phyloP scores from a whole-genome alignment of 768 basidiomycete species.

The Tylopilus rubrobrunneus region DNA sequence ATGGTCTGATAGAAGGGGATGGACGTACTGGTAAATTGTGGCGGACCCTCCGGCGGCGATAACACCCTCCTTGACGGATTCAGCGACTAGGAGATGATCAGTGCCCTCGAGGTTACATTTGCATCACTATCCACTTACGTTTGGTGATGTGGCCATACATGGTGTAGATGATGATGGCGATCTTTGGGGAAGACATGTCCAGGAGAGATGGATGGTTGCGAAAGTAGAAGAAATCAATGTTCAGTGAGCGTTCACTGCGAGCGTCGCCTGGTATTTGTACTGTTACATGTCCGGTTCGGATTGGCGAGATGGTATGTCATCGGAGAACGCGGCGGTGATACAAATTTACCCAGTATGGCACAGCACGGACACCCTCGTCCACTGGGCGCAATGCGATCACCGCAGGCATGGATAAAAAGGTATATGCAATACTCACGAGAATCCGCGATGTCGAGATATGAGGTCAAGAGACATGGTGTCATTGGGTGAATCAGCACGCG shows the following conservation, averaged over 20 bases:
- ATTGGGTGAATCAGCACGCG: neutral
- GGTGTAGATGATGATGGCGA: slow-evolving; percentile 73
- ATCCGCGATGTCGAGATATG: neutral
- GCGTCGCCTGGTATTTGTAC: slow-evolving; percentile 9
- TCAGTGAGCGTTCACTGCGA: neutral
- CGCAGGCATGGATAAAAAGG: slow-evolving; percentile 10
- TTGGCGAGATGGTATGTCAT: slow-evolving; percentile 3
- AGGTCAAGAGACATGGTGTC: neutral
- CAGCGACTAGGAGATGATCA: slow-evolving; percentile 52
- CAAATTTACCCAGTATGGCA: slow-evolving; percentile 8
- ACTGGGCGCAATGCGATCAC: neutral
- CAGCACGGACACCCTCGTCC: slow-evolving; percentile 3
- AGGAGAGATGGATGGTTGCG: neutral
- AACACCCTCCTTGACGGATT: slow-evolving; percentile 46
- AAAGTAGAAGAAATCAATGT: neutral
- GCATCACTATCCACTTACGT: slow-evolving; percentile 39
- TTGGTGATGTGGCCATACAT: slow-evolving; percentile 72
- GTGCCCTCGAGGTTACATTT: neutral
- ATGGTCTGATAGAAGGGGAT: neutral
- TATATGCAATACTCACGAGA: slow-evolving; percentile 8
- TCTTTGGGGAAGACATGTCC: slow-evolving; percentile 43
- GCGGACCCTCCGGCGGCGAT: slow-evolving; percentile 46
- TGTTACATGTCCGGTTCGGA: neutral
- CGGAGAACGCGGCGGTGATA: neutral
- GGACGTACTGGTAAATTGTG: slow-evolving; percentile 52